These are phyloP conservation scores for Gloeopeniophorella convolvens DNA, from an alignment of 768 basidiomycete genomes.

Conservation along the genomic window DNA sequence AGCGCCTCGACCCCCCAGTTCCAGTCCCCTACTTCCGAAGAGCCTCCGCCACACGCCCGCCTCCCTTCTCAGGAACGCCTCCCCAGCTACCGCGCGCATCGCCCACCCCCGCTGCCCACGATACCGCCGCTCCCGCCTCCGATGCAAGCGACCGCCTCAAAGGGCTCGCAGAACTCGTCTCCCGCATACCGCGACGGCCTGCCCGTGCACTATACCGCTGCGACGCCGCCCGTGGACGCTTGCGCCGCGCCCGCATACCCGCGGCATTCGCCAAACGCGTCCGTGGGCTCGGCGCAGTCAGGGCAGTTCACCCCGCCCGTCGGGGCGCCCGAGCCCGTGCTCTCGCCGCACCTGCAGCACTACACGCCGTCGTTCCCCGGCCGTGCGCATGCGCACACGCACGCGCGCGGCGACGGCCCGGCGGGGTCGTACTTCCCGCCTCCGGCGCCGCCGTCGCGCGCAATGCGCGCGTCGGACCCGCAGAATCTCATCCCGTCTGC, in stretches of 20 bases:
- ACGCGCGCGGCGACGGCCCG: neutral
- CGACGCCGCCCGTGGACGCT: neutral
- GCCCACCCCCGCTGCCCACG: neutral
- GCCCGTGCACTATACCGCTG: constrained; percentile 2
- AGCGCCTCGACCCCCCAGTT: constrained; percentile 12
- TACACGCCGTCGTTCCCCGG: constrained; percentile 5
- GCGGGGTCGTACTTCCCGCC: neutral
- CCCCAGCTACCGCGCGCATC: neutral
- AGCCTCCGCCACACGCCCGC: neutral
- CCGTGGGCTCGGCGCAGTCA: no score
- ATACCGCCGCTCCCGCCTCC: neutral
- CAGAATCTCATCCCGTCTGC: constrained; percentile 15
- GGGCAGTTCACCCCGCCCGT: no score
- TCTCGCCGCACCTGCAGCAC: neutral
- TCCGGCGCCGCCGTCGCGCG: neutral
- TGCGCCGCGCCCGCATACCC: neutral
- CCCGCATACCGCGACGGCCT: no score
- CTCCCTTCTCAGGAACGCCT: neutral
- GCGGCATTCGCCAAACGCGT: no score
- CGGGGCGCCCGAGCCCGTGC: no score
- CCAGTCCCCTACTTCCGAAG: neutral
- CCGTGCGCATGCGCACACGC: neutral
- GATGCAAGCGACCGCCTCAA: neutral
- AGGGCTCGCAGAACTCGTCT: neutral
- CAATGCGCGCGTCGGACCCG: constrained; percentile 6